Base-by-base conservation (phyloP, 306 rosid genomes). In the Vicia sativa region DNA sequence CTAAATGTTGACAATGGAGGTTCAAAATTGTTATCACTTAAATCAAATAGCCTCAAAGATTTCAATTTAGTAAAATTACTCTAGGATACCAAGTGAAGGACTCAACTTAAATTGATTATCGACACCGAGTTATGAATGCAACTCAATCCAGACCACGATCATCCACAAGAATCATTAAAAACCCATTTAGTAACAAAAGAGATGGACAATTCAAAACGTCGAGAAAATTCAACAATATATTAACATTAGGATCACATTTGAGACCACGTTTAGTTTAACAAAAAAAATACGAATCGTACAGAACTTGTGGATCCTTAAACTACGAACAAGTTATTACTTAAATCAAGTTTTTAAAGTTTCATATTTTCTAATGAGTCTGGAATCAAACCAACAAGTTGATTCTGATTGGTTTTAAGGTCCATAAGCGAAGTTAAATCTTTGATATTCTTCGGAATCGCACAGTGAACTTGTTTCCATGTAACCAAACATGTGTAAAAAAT, bases 391-490 rank as follows among this genome's bases (percentile, higher is more conserved):
- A 83, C 89, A 74, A 91, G 80, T 66, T 76, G 74, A 68, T 91
- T 91, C 39, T 87, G 41, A 52, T 86, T 86, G 70, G 84, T 87
- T 76, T 84, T 88, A 60, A 88, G 90, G 10, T 88, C 91, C 81
- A 64, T 74, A 65, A 91, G 68, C 44, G 87, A 82, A 62, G 74
- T 31, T 52, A 88, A 72, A 68, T 76, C 80, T 2, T 85, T 92
- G 29, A 88, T 86, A 58, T 64, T 80, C 11, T 71, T 73, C 0
- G 95, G 95, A 71, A 91, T 91, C 29, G 77, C 60, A 38, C 95
- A 0, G 73, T 71, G 76, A 91, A 91, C 19, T 78, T 67, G 81
- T 91, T 91, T 59, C 97, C 95, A 62, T 88, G 95, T 23, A 91
- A 74, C 97, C 97, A 91, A 60, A 78, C 79, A 39, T 86, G 90